A percentile compares a stretch with the other conserved stretches of the same genome.
Evolutionary conservation across 2,329 filamentous ascomycete species (phyloP).

Genomic region (Fusarium annulatum): DNA sequence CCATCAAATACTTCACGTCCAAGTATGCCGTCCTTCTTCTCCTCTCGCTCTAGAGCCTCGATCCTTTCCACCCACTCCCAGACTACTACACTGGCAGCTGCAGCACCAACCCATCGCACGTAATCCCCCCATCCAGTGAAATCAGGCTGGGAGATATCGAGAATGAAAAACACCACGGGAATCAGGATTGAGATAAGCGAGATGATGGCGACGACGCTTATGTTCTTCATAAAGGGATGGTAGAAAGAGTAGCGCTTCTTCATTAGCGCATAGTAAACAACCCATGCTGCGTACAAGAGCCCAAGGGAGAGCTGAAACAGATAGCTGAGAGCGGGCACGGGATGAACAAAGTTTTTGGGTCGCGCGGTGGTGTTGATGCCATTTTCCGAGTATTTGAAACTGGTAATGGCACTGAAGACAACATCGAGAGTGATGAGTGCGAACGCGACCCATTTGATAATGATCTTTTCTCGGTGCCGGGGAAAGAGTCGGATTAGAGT

Average conservation of each 20-base stretch:
- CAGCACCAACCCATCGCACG: conserved; percentile 94
- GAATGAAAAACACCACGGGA: conserved; percentile 91
- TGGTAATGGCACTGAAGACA: conserved; percentile 91
- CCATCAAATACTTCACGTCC: conserved; percentile 93
- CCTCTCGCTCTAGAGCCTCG: conserved; percentile 89
- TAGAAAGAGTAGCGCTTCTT: conserved; percentile 93
- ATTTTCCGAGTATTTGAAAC: conserved; percentile 71
- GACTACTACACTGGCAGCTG: conserved; percentile 93
- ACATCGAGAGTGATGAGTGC: conserved; percentile 91
- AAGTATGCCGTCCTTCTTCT: conserved; percentile 92
- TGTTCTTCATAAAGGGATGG: conserved; percentile 90
- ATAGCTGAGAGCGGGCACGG: conserved; percentile 90
- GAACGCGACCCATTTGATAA: conserved; percentile 99
- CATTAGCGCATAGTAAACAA: conserved; percentile 91
- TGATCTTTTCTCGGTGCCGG: conserved; percentile 94
- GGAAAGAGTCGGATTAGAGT: conserved; percentile 96
- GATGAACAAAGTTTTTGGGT: conserved; percentile 84
- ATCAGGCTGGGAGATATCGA: conserved; percentile 87
- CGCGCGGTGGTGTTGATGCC: conserved; percentile 66
- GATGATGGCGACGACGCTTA: conserved; percentile 80
- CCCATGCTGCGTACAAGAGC: conserved; percentile 90
- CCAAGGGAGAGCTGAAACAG: conserved; percentile 89
- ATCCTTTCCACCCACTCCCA: conserved; percentile 99
- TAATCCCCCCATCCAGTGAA: conserved; percentile 96
- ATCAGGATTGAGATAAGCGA: conserved; percentile 86